Percentiles rank a stretch among this genome's conserved stretches.
phyloP scores from a whole-genome alignment of 805 yeast genomes.

The Wickerhamiella bombiphila region DNA sequence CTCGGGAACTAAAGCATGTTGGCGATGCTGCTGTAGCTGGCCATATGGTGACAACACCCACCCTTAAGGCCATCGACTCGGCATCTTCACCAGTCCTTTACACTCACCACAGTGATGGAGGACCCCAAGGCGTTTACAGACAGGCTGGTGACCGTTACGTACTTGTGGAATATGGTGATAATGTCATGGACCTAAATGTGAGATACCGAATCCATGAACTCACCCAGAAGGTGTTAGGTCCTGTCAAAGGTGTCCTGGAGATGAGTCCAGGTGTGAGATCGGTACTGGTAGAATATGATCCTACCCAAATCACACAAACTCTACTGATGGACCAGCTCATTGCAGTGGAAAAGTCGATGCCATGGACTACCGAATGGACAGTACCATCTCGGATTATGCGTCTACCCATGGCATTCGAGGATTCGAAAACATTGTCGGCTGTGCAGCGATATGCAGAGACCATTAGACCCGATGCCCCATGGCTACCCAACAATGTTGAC shows the following conservation, averaged over 20 bases:
- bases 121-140: slow-evolving; percentile 70
- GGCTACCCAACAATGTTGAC: slow-evolving; percentile 97
- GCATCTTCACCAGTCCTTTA: slow-evolving; percentile 55
- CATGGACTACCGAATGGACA: slow-evolving; percentile 63
- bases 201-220: slow-evolving; percentile 75
- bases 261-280: slow-evolving; percentile 97
- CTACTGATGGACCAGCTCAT: slow-evolving; percentile 47
- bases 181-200: slow-evolving; percentile 68
- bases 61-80: slow-evolving; percentile 33
- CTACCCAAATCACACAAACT: slow-evolving; percentile 43
- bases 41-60: slow-evolving; percentile 14
- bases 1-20: slow-evolving; percentile 43
- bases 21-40: slow-evolving; percentile 37
- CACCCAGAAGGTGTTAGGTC: slow-evolving; percentile 51
- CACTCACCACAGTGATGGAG: slow-evolving; percentile 29
- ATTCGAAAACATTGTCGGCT: slow-evolving; percentile 72
- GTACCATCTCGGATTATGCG: slow-evolving; percentile 70
- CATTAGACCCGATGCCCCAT: slow-evolving; percentile 83
- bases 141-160: slow-evolving; percentile 96
- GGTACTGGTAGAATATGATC: slow-evolving; percentile 75
- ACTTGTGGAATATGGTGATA: slow-evolving; percentile 85
- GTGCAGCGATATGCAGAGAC: slow-evolving; percentile 88
- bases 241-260: slow-evolving; percentile 70
- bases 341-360: slow-evolving; percentile 34
- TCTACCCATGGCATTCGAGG: slow-evolving; percentile 96